Conservation (phyloP, 2,329 filamentous ascomycete species). For the Diaporthe velutina region DNA sequence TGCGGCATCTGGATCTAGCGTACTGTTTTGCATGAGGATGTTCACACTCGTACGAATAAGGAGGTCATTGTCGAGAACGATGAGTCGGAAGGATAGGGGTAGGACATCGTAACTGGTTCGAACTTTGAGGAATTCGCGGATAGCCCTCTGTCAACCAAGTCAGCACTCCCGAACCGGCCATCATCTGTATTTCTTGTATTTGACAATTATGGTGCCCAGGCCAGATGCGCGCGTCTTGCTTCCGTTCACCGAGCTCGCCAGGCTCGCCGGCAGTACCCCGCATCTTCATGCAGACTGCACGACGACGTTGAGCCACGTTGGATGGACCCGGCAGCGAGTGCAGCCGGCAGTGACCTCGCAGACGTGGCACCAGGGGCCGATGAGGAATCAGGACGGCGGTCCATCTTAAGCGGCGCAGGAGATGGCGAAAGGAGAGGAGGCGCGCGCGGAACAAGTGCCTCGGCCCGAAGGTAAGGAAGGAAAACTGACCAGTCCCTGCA, state of each 20-base stretch:
- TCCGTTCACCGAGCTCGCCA: conserved; percentile 15
- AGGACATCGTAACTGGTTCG: conserved; percentile 98
- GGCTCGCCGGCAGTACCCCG: conserved; percentile 38
- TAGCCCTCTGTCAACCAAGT: conserved; percentile 74
- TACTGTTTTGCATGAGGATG: conserved; percentile 96
- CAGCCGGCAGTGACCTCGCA: conserved; percentile 33
- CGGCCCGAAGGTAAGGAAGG: conserved; percentile 17
- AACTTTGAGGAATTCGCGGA: conserved; percentile 95
- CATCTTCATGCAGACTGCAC: conserved; percentile 36
- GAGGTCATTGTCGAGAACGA: conserved; percentile 93
- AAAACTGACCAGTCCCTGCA: conserved; percentile 78
- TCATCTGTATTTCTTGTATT: neutral
- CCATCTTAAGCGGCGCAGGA: conserved; percentile 19
- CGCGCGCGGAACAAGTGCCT: conserved; percentile 37
- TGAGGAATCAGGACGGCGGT: conserved; percentile 23
- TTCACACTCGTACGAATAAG: conserved; percentile 97
- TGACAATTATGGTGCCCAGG: neutral
- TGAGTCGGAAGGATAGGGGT: conserved; percentile 93
- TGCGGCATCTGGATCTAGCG: conserved; percentile 38
- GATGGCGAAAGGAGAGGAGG: conserved; percentile 30
- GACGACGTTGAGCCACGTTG: conserved; percentile 25
- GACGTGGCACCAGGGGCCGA: conserved; percentile 36
- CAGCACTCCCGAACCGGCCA: conserved; percentile 23
- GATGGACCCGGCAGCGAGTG: conserved; percentile 17
- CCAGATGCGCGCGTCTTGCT: conserved; percentile 2